These are phyloP conservation scores for Talaromyces sp. DNA, from an alignment of 2,329 filamentous ascomycete genomes.

Conservation along the genomic window DNA sequence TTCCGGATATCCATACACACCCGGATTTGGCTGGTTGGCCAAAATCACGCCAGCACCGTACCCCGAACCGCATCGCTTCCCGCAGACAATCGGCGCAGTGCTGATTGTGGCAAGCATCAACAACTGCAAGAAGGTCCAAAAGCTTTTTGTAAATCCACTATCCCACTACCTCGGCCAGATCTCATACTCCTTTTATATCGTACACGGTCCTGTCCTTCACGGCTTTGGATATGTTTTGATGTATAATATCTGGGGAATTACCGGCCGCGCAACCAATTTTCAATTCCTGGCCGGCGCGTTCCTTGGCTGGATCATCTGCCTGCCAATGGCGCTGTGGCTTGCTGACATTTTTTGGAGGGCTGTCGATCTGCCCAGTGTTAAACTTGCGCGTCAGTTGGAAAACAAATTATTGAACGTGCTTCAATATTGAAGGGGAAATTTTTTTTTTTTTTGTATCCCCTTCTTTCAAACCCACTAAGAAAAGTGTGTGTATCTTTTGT, in stretches of 20 bases:
- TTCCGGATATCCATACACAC: slow-evolving; percentile 34
- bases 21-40: slow-evolving; percentile 38
- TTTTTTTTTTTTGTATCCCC: background rate
- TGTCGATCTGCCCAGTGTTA: slow-evolving; percentile 50
- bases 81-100: slow-evolving; percentile 39
- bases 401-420: slow-evolving; percentile 22
- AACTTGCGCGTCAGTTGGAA: slow-evolving; percentile 49
- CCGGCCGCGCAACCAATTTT: slow-evolving; percentile 35
- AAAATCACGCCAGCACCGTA: slow-evolving; percentile 36
- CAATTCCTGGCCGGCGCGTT: slow-evolving; percentile 37
- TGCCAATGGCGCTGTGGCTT: slow-evolving; percentile 47
- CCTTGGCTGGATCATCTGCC: slow-evolving; percentile 36
- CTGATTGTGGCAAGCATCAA: slow-evolving; percentile 41
- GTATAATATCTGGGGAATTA: slow-evolving; percentile 36
- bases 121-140: slow-evolving; percentile 36
- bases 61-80: slow-evolving; percentile 41
- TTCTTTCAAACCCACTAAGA: background rate
- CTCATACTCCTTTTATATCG: slow-evolving; percentile 45
- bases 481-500: background rate
- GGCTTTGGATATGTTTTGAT: slow-evolving; percentile 41
- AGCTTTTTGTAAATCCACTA: slow-evolving; percentile 35
- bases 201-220: slow-evolving; percentile 43
- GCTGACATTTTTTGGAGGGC: slow-evolving; percentile 58
- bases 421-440: slow-evolving; percentile 3
- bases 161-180: slow-evolving; percentile 46